phyloP scores from a whole-genome alignment of 176 grass and related monocot species.

The Melocanna baccifera region DNA sequence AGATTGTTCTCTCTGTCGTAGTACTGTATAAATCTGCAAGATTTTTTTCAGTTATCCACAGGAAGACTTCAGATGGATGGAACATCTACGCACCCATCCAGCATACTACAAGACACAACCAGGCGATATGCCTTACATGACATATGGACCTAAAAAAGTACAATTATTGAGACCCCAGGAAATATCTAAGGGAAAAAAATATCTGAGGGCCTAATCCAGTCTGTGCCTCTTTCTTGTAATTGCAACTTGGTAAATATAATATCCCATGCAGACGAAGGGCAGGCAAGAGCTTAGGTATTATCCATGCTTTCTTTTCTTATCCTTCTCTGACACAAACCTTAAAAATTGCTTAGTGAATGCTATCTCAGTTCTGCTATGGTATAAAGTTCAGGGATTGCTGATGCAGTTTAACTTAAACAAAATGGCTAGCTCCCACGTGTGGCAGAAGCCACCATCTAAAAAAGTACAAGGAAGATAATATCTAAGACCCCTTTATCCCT shows the following conservation, averaged over 20 bases:
- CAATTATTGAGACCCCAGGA: slow-evolving; percentile 28
- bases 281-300: background rate
- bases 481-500: slow-evolving; percentile 21
- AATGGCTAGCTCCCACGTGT: background rate
- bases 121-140: background rate
- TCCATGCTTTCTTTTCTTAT: background rate
- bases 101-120: background rate
- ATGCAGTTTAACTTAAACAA: background rate
- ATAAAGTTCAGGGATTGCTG: background rate
- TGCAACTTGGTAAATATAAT: slow-evolving; percentile 19
- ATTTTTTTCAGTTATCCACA: background rate
- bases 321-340: background rate
- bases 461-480: slow-evolving; percentile 21
- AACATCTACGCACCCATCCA: background rate
- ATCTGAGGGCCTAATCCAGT: slow-evolving; percentile 18
- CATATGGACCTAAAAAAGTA: slow-evolving; percentile 1
- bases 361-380: background rate
- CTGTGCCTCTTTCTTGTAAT: background rate
- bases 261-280: background rate
- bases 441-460: background rate
- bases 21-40: background rate
- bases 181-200: slow-evolving; percentile 13
- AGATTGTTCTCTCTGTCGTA: background rate
- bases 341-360: background rate
- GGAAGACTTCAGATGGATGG: background rate